Base-by-base conservation (phyloP, 306 rosid genomes). In the Sophora flavescens region DNA sequence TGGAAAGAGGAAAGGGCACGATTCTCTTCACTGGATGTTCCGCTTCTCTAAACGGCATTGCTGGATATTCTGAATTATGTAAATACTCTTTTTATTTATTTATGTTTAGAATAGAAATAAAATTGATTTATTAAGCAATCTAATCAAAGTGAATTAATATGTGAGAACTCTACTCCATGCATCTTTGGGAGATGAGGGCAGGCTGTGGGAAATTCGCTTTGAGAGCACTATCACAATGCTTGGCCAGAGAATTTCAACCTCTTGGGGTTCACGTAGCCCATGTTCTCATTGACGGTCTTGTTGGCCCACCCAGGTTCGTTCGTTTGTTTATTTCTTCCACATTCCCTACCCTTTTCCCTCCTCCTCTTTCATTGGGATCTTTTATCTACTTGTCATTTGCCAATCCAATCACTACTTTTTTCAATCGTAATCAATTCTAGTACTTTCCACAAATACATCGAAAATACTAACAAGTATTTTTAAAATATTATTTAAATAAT, bases 131-230 rank as follows among this genome's bases (percentile, higher is more conserved):
- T 4, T 35, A 14, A 6, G 61, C 22, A 22, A 22, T 22, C 1
- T 22, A 22, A 22, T 22, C 22, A 22, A 22, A 22, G 13, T 65
- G 14, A 54, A 65, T 74, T 57, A 57, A 62, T 35, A 7, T 51
- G 64, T 51, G 79, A 56, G 57, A 22, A 36, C 35, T 48, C 26
- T 71, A 62, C 38, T 71, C 66, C 26, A 53, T n/a, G 32, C 1
- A 30, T 2, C 63, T 54, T 56, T 57, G 63, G 80, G 76, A 26
- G 58, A 54, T 70, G 81, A n/a, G 36, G 41, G 39, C 84, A 95
- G 98, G 98, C 68, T 92, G 98, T 78, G 98, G 98, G 63, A 95
- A 95, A 81, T 95, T 95, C 66, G 98, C 98, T 0, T 80, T 92
- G 72, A 90, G 98, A 74, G 98, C 89, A 9, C 84, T 94, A 2